phyloP scores from a whole-genome alignment of 2,329 filamentous ascomycete species.

The Hypoxylon sp. region DNA sequence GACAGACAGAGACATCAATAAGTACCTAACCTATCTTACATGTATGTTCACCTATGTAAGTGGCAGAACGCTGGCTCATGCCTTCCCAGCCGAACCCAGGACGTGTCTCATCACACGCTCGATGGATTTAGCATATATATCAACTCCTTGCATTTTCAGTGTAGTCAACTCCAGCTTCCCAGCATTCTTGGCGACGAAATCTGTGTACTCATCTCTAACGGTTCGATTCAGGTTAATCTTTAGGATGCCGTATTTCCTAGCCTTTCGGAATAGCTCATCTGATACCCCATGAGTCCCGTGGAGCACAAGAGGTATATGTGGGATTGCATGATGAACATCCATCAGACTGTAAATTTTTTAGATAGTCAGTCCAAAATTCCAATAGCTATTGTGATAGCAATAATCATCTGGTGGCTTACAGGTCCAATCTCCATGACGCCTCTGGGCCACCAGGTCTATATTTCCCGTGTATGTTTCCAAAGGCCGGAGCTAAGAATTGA shows the following conservation, averaged over 20 bases:
- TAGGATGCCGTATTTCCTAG: conserved; percentile 64
- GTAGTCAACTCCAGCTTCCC: conserved; percentile 55
- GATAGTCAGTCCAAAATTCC: background rate
- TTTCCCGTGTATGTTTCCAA: conserved; percentile 82
- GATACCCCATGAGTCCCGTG: conserved; percentile 66
- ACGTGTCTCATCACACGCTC: conserved; percentile 55
- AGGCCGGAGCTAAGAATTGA: conserved; percentile 77
- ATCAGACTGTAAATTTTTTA: conserved; percentile 1
- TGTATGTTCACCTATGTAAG: too few relatives aligned
- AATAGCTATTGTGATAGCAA: background rate
- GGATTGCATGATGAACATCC: conserved; percentile 47
- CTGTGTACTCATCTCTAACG: conserved; percentile 63
- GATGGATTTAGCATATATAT: conserved; percentile 31
- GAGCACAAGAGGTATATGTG: conserved; percentile 59
- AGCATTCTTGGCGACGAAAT: conserved; percentile 59
- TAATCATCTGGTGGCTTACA: conserved; percentile 4
- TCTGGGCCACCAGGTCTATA: conserved; percentile 69
- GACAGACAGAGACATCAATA: too few relatives aligned
- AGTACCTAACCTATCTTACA: too few relatives aligned
- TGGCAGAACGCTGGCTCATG: conserved; percentile 28
- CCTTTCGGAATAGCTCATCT: conserved; percentile 6
- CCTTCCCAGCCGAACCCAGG: conserved; percentile 62
- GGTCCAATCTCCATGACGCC: conserved; percentile 11
- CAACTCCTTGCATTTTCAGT: conserved; percentile 63
- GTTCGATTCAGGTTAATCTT: conserved; percentile 73